Base-by-base conservation (phyloP, 305 asterid species). In the Withania somnifera region DNA sequence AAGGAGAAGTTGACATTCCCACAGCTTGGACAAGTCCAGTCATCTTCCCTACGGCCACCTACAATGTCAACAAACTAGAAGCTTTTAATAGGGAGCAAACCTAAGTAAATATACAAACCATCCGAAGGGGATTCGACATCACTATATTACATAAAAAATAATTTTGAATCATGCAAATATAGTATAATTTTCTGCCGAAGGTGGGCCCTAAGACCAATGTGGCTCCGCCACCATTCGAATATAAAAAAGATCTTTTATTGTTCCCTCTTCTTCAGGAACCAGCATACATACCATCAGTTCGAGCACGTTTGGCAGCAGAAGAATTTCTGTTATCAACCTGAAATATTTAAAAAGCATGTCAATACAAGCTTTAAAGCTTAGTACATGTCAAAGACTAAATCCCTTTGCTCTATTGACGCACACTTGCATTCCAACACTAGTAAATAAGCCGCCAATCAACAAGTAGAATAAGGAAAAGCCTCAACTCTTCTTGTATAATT, bases 11-110 rank as follows among this genome's bases (percentile, higher is more conserved):
- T 94, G 78, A 93, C 98, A 63, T 93, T 93, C 54, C 95, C 94
- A 86, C 97, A 94, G 87, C 97, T 92, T n/a, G 97, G 93, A 82
- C 98, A 94, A 61, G 97, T 93, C 98, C 98, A 94, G 84, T 94
- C 98, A 91, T 94, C 98, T 90, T 94, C 98, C 86, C 98, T 93
- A 30, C 98, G 97, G 36, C 94, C 95, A 86, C 98, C 97, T 94
- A 83, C 77, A 85, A 77, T 73, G 45, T 83, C 38, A 85, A 77
- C 36, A 81, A 82, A 63, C 51, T 73, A 78, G 34, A 81, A 22
- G 3, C 80, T 34, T 24, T 47, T 51, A 84, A 57, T n/a, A 57
- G 75, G 56, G 24, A 54, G 76, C 53, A 34, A 28, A 82, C 30
- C 50, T 47, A 51, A 15, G 5, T n/a, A n/a, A n/a, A n/a, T n/a